Base-by-base conservation (phyloP, 306 rosid species). In the Fragaria vesca region DNA sequence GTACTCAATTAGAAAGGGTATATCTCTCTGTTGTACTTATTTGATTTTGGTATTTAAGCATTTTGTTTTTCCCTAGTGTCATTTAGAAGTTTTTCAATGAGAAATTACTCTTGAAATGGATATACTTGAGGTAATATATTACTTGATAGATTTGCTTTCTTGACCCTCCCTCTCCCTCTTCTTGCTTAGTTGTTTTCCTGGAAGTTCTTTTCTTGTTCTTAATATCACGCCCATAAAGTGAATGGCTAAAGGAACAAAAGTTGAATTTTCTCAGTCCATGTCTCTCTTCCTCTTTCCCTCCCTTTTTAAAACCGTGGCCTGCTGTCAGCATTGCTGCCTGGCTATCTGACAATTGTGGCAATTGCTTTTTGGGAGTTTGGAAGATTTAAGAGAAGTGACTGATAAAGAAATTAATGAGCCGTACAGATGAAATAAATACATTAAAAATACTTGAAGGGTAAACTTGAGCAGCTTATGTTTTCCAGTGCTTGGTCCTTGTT, bases 1-100 rank as follows among this genome's bases (percentile, higher is more conserved):
- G 81, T 90, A 86, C 78, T 81, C 97, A 6, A 83, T 93, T 42
- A 84, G 93, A 81, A 93, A 93, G 83, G 98, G 98, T 93, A 90
- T 54, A 32, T 57, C 66, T 73, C 81, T 75, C 69, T 34, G 17
- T 54, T 38, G n/a, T 12, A 26, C 74, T 18, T 72, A 57, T 28
- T 58, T 38, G 65, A 1, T 43, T 46, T 46, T 17, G n/a, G 69
- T 36, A 28, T 45, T 43, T 12, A 8, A 26, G 43, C 42, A 28
- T 17, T 48, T 47, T 28, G 34, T 30, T 71, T 63, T 68, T 40
- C 72, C 34, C 2, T 32, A 34, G 28, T 38, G 34, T 65, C 21
- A 2, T 38, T 34, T 50, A 32, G 43, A 75, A 46, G 65, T 16
- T 70, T 71, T 60, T 68, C 55, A 28, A 18, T 16, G 1, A 21